Conservation (phyloP, 75 land plant species). For the Cunninghamia lanceolata region DNA sequence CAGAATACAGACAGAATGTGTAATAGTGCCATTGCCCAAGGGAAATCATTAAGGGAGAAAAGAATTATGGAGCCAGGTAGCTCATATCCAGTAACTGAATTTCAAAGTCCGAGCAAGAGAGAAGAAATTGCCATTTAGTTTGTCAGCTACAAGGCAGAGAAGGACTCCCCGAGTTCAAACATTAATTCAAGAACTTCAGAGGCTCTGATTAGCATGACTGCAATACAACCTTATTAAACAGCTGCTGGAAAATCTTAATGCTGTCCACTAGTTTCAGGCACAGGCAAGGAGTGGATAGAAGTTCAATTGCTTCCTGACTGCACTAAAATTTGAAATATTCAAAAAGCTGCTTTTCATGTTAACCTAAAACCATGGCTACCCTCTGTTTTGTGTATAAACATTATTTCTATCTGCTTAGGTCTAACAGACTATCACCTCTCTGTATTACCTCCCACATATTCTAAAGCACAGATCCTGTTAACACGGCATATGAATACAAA, state of each 20-base stretch:
- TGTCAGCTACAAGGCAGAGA: neutral
- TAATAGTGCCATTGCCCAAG: too few species aligned
- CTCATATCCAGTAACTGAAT: neutral
- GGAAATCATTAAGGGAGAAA: too few species aligned
- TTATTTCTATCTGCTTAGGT: neutral
- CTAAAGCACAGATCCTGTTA: neutral
- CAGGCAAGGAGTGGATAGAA: neutral
- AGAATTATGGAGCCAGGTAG: neutral
- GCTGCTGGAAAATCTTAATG: neutral
- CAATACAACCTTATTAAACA: neutral
- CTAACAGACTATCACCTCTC: neutral
- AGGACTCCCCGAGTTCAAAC: neutral
- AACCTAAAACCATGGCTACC: neutral
- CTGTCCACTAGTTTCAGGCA: too few species aligned
- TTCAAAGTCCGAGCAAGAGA: neutral
- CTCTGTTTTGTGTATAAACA: neutral
- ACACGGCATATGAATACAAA: neutral
- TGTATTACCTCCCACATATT: neutral
- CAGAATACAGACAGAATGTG: too few species aligned
- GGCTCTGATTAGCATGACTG: neutral
- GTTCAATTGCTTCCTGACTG: neutral
- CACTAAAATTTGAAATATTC: neutral
- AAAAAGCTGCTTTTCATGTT: neutral
- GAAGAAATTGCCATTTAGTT: neutral
- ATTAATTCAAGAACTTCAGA: neutral